These are phyloP conservation scores for Alectoria sarmentosa DNA, from an alignment of 495 filamentous ascomycete species.

Conservation along the genomic window DNA sequence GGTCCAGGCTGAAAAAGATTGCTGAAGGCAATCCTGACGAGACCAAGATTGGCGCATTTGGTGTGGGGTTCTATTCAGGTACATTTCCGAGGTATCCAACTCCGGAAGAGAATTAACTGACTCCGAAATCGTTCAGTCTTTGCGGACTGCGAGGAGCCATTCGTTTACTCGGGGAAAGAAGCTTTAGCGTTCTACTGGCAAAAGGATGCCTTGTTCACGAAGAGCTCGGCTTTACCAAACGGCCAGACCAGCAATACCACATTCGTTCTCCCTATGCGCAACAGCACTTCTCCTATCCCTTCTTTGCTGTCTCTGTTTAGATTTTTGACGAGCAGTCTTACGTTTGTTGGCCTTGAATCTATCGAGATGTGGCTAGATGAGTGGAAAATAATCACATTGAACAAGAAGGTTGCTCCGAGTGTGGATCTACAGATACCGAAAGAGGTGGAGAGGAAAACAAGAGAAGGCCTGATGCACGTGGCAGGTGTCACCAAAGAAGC, in stretches of 20 bases:
- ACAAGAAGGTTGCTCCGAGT: constrained; percentile 77
- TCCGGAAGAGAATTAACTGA: too few species aligned
- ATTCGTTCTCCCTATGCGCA: constrained; percentile 90
- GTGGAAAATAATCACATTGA: constrained; percentile 65
- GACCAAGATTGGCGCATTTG: constrained; percentile 97
- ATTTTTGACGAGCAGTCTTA: constrained; percentile 91
- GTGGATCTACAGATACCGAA: constrained; percentile 63
- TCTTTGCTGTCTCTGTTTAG: constrained; percentile 77
- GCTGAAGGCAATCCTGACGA: constrained; percentile 98
- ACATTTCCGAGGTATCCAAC: too few species aligned
- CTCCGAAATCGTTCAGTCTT: constrained; percentile 45
- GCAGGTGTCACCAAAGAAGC: constrained; percentile 64
- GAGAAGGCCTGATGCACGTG: constrained; percentile 80
- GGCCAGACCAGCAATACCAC: constrained; percentile 65
- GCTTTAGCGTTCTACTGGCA: constrained; percentile 99
- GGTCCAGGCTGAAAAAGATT: constrained; percentile 89
- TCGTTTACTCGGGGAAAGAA: constrained; percentile 81
- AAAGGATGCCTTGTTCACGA: constrained; percentile 86
- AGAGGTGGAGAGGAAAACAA: constrained; percentile 73
- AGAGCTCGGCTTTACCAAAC: constrained; percentile 61
- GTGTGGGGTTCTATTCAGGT: constrained; percentile 93
- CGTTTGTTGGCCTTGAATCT: constrained; percentile 80
- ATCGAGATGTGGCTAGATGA: constrained; percentile 92
- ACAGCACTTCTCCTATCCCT: constrained; percentile 74
- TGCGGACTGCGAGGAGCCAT: constrained; percentile 94